These are phyloP conservation scores for Mycena galericulata DNA, from an alignment of 768 basidiomycete genomes.

Conservation along the genomic window DNA sequence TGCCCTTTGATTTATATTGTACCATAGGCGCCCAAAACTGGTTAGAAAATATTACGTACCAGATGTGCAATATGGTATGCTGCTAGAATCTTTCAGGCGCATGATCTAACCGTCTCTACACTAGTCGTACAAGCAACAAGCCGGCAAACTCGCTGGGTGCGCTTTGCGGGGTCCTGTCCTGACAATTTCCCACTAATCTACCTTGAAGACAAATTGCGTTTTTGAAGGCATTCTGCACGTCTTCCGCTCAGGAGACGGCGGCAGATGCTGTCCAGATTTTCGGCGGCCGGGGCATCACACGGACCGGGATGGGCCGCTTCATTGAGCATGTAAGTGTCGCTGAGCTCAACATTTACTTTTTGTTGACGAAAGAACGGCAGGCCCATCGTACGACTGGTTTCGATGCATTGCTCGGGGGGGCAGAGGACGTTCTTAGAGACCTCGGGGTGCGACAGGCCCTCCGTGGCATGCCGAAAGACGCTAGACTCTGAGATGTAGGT, in stretches of 20 bases:
- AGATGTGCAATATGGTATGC: constrained; percentile 86
- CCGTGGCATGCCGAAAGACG: constrained; percentile 70
- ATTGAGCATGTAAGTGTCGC: constrained; percentile 67
- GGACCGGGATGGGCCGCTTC: constrained; percentile 82
- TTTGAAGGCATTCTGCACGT: constrained; percentile 76
- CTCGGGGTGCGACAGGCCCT: constrained; percentile 77
- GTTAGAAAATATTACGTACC: constrained; percentile 90
- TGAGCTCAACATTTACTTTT: background rate
- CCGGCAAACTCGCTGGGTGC: constrained; percentile 78
- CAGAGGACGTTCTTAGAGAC: constrained; percentile 74
- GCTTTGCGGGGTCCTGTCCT: constrained; percentile 21
- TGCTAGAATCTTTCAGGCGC: background rate
- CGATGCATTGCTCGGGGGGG: constrained; percentile 81
- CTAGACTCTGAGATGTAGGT: constrained; percentile 69
- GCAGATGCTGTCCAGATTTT: constrained; percentile 75
- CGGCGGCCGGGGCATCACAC: constrained; percentile 88
- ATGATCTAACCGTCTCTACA: constrained; percentile 5
- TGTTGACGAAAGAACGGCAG: constrained; percentile 42
- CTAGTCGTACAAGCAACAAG: constrained; percentile 79
- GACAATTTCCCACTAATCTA: background rate
- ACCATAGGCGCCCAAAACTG: constrained; percentile 72
- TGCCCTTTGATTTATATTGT: constrained; percentile 36
- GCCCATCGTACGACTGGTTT: constrained; percentile 77
- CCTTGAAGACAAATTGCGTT: constrained; percentile 71
- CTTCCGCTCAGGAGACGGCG: constrained; percentile 73